Evolutionary conservation across 164 flowering plant genomes (phyloP), one percentile per base, ranked within the genome.

Genomic region (Macadamia tetraphylla): DNA sequence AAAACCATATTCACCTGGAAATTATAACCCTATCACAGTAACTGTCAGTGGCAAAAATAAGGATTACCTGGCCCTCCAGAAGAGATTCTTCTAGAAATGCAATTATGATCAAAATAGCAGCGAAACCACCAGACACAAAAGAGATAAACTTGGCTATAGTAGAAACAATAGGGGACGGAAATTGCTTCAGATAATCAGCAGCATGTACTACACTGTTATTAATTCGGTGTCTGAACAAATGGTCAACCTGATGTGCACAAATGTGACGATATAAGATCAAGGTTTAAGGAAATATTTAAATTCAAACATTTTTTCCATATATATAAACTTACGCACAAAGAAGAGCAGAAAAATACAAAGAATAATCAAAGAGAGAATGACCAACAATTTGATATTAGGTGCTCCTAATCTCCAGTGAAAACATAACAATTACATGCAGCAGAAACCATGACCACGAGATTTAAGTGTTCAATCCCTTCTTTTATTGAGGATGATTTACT

Each of bases 81-180:
- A 95, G 81, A 73, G 98, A 92, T 80, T 95, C 99, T 59, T 95
- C 98, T 56, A 92, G 82, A 75, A 95, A 88, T 23, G 98, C 98
- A 82, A 95, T 88, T 74, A 95, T 88, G 81, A 92, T 91, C 69
- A 95, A 75, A 55, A 91, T 78, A 52, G 99, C 99, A 78, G 99
- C 93, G 77, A 92, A 88, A 29, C 99, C 99, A 74, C 99, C 98
- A 71, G 92, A 82, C 9, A 95, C 91, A 75, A 92, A 95, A 32
- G 97, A 88, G 70, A 95, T 83, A 60, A 92, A 92, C 76, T 91
- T 95, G 43, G 98, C 97, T 66, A 95, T 70, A 14, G 89, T 82
- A 23, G 92, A 82, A 67, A 95, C 71, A 60, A 92, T 87, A 30
- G 99, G 97, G 57, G 98, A 91, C 0, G 99, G 97, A 71, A 95